Evolutionary conservation across 2,329 filamentous ascomycete species (phyloP).

Genomic region (Leptodontidium sp.): DNA sequence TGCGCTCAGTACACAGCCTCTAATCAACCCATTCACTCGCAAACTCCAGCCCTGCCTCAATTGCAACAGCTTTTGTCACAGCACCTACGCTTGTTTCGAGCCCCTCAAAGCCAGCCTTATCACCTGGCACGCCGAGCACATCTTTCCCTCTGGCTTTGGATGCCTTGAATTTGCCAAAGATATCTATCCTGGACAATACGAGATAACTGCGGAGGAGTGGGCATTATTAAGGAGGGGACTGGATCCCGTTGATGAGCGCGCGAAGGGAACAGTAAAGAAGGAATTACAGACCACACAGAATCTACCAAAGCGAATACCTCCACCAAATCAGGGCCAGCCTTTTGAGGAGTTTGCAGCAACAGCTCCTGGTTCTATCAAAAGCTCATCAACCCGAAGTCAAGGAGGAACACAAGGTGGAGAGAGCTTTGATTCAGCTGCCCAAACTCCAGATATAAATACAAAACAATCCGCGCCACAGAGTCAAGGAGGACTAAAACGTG

Average conservation of each 20-base stretch:
- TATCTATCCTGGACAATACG: neutral
- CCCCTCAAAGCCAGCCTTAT: neutral
- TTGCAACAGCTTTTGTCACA: conserved; percentile 2
- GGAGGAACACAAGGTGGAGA: neutral
- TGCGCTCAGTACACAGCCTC: neutral
- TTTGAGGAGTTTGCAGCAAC: neutral
- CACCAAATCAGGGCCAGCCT: neutral
- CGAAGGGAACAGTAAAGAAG: neutral
- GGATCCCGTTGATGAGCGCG: neutral
- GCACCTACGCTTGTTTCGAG: neutral
- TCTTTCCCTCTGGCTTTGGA: conserved; percentile 4
- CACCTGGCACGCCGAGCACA: conserved; percentile 8
- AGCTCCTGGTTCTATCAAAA: neutral
- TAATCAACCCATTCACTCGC: neutral
- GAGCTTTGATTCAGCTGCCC: neutral
- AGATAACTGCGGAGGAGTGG: conserved; percentile 9
- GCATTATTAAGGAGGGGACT: neutral
- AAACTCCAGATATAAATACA: neutral
- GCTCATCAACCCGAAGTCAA: neutral
- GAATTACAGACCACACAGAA: too few species aligned
- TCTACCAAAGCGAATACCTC: neutral
- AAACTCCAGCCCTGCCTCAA: conserved; percentile 13
- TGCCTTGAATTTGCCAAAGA: conserved; percentile 5
- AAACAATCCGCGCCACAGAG: neutral
- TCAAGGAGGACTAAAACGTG: neutral